Conservation (phyloP, 164 flowering plant species). For the Protea cynaroides region DNA sequence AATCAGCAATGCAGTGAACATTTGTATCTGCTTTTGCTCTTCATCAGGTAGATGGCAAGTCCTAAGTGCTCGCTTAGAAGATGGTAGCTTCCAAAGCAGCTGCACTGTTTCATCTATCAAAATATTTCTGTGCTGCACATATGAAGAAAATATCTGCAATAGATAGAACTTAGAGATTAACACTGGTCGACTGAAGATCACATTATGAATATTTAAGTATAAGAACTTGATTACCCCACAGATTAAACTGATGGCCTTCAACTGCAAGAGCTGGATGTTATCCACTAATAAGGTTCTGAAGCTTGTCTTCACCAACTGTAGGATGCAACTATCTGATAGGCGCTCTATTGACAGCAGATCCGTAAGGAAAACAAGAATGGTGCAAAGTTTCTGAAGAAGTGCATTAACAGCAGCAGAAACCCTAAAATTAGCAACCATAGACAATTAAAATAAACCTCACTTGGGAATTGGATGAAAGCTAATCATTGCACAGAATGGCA, state of each 20-base stretch:
- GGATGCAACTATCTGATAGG: slow-evolving; percentile 83
- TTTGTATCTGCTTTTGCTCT: slow-evolving; percentile 93
- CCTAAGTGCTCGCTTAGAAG: slow-evolving; percentile 72
- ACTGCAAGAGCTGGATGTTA: slow-evolving; percentile 85
- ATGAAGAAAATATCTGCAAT: slow-evolving; percentile 75
- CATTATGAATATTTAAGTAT: not conserved
- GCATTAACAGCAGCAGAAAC: slow-evolving; percentile 58
- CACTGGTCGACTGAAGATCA: slow-evolving; percentile 1
- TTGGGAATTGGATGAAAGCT: slow-evolving; percentile 3
- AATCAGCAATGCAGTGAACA: slow-evolving; percentile 85
- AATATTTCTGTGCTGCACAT: slow-evolving; percentile 68
- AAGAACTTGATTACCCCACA: slow-evolving; percentile 54
- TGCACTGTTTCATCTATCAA: slow-evolving; percentile 79
- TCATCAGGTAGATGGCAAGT: slow-evolving; percentile 88
- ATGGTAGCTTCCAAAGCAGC: slow-evolving; percentile 78
- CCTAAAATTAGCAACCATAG: slow-evolving; percentile 34
- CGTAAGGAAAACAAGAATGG: slow-evolving; percentile 71
- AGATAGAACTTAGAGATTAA: slow-evolving; percentile 1
- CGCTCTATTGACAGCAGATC: slow-evolving; percentile 75
- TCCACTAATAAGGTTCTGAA: slow-evolving; percentile 82
- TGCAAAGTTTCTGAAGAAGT: slow-evolving; percentile 81
- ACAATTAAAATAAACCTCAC: slow-evolving; percentile 19
- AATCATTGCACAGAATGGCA: slow-evolving; percentile 12
- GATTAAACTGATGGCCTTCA: slow-evolving; percentile 76
- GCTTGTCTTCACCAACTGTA: slow-evolving; percentile 79